phyloP scores from a whole-genome alignment of 345 rosid genomes.

The Salix suchowensis region DNA sequence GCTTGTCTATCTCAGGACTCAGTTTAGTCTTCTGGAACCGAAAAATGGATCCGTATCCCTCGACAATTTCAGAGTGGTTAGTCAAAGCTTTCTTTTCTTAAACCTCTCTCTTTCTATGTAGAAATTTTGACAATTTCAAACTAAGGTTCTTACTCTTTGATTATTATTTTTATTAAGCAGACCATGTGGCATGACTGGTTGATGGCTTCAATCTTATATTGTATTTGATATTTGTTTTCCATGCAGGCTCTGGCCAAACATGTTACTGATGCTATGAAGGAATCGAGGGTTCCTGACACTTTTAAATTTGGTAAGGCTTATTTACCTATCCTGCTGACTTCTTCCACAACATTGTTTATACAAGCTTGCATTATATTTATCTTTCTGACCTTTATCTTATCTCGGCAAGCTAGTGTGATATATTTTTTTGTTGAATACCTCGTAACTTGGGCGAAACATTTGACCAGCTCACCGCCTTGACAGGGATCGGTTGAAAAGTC shows the following conservation, averaged over 20 bases:
- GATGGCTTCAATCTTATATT: not conserved
- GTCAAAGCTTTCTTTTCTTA: constrained; percentile 18
- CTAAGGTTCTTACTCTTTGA: not conserved
- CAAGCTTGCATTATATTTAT: too few species aligned
- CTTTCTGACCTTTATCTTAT: not conserved
- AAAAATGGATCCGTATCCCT: constrained; percentile 67
- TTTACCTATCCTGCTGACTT: not conserved
- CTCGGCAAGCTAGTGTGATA: not conserved
- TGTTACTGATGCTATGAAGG: constrained; percentile 78
- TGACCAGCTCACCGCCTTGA: not conserved
- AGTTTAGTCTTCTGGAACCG: constrained; percentile 80
- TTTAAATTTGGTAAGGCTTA: constrained; percentile 48
- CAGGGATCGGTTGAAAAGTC: not conserved
- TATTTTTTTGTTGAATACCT: not conserved
- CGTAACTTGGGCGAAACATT: not conserved
- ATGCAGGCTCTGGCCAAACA: constrained; percentile 66
- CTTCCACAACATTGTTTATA: not conserved
- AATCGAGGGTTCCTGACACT: constrained; percentile 66
- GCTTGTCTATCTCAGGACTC: constrained; percentile 62
- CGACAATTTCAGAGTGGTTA: constrained; percentile 60
- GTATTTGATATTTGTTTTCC: not conserved
- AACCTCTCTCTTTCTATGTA: not conserved
- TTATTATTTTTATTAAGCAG: not conserved
- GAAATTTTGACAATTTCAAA: not conserved
- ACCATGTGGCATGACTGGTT: not conserved